These are phyloP conservation scores for Wolfiporia cocos DNA, from an alignment of 1,284 basidiomycete species.

Conservation along the genomic window DNA sequence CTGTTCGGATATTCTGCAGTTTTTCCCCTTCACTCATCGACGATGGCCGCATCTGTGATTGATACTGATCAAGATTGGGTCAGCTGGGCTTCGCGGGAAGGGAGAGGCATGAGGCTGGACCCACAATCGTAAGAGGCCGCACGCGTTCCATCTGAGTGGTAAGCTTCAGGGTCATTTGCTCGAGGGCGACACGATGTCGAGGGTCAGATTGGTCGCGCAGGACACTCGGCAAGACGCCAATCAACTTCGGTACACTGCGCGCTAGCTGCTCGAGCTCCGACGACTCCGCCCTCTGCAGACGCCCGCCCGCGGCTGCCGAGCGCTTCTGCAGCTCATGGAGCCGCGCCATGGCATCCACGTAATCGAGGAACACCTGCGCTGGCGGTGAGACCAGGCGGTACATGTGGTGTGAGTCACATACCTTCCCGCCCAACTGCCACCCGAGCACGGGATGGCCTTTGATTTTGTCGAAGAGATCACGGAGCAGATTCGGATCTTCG, in stretches of 20 bases:
- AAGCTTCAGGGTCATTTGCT: slow-evolving; percentile 67
- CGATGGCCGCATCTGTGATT: slow-evolving; percentile 33
- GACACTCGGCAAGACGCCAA: slow-evolving; percentile 68
- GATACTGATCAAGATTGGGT: slow-evolving; percentile 28
- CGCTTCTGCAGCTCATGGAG: slow-evolving; percentile 51
- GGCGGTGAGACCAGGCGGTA: slow-evolving; percentile 6
- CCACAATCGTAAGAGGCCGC: slow-evolving; percentile 54
- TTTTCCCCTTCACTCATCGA: slow-evolving; percentile 43
- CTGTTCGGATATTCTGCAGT: slow-evolving; percentile 46
- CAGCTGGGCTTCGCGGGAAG: too few species aligned
- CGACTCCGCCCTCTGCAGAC: slow-evolving; percentile 38
- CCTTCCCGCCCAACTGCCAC: slow-evolving; percentile 81
- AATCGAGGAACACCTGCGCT: slow-evolving; percentile 62
- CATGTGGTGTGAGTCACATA: slow-evolving; percentile 25
- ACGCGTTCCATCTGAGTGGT: slow-evolving; percentile 54
- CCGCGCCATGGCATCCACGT: slow-evolving; percentile 55
- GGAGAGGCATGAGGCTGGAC: too few species aligned
- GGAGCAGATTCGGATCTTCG: slow-evolving; percentile 72
- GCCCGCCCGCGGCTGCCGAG: slow-evolving; percentile 38
- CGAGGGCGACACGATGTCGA: slow-evolving; percentile 62
- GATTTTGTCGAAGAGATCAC: slow-evolving; percentile 69
- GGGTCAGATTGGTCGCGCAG: slow-evolving; percentile 49
- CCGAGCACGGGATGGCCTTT: slow-evolving; percentile 56
- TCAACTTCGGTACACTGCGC: slow-evolving; percentile 57
- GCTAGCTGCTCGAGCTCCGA: slow-evolving; percentile 57